Base-by-base conservation (phyloP, 176 grass and related monocot genomes). In the Hsuehochloa calcarea region DNA sequence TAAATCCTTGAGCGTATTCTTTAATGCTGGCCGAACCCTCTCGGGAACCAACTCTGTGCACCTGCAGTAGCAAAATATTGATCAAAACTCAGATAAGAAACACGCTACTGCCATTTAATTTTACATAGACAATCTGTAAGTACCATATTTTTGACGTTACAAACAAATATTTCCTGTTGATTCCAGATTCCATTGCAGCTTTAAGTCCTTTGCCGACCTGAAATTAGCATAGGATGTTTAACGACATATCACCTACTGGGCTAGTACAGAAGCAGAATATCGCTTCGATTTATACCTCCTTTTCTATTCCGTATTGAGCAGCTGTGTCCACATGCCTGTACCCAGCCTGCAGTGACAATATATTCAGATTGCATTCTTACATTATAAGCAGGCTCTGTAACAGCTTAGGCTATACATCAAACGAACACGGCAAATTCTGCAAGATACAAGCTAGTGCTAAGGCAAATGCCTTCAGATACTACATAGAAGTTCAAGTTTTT, bases 311-410 rank as follows among this genome's bases (percentile, higher is more conserved):
- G 26, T 97, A 94, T 74, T 92, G 25, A 70, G 85, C 80, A 29
- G 94, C 94, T 35, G 94, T 97, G 52, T 97, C 94, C 29, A 94
- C 87, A 51, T 97, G 89, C 82, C 87, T 94, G 80, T 97, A 97
- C 78, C 94, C 94, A 81, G 89, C 94, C 94, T 94, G 92, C 77
- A 68, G 29, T 70, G 62, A 72, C 13, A 41, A 82, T 0, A 22
- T 14, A 67, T 64, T 63, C 40, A 82, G 13, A 35, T 69, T 79
- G 56, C 39, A 45, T 51, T 51, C n/a, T 45, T 90, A 19, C 27
- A 81, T 46, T 27, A 43, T 54, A 78, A 68, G 19, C 11, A 44
- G 31, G 31, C 2, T 34, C 31, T 34, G 31, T 51, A 51, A 15
- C 49, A 51, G 49, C 49, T 71, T 50, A 79, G 45, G 39, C 70